Base-by-base conservation (phyloP, 495 filamentous ascomycete genomes). In the Neurospora sp. region DNA sequence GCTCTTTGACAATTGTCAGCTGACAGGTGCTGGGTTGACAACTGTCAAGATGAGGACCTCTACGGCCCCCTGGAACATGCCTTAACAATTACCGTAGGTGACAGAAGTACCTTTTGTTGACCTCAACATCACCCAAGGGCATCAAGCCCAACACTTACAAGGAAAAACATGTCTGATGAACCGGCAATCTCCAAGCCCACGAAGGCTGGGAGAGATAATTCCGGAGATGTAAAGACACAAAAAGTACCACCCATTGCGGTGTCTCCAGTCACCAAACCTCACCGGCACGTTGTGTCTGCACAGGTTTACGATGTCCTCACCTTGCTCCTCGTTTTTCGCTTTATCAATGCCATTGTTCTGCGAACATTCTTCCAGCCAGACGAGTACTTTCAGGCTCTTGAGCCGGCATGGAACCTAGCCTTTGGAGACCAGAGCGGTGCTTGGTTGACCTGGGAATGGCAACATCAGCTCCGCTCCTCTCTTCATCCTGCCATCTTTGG, bases 361-460 rank as follows among this genome's bases (percentile, higher is more conserved):
- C 86, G 89, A 70, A 98, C 96, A n/a, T 99, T 97, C 81, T 99
- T 99, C 84, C 96, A 99, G 81, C 96, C 96, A n/a, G 96, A 99
- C 84, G 96, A 99, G 81, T 98, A 92, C 85, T 99, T 94, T 76
- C 96, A 99, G 79, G 92, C 94, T 7, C 86, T 99, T 12, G 96
- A 99, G 79, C 96, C 96, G 44, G 96, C 96, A 75, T 98, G 95
- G 94, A 86, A 91, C 80, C 85, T 95, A 66, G 91, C 92, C 0
- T 98, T 98, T 83, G 95, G 94, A 10, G 75, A 80, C 16, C 80
- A 87, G 20, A 91, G 91, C 81, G 92, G 92, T 46, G 92, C 94
- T 27, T 98, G 94, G 94, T 86, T 99, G 76, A 99, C 96, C 72
- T 99, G 96, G 96, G 96, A 99, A 91, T 99, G 96, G 96, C 88